Base-by-base conservation (phyloP, 2,329 filamentous ascomycete genomes). In the Fusarium tupiense region DNA sequence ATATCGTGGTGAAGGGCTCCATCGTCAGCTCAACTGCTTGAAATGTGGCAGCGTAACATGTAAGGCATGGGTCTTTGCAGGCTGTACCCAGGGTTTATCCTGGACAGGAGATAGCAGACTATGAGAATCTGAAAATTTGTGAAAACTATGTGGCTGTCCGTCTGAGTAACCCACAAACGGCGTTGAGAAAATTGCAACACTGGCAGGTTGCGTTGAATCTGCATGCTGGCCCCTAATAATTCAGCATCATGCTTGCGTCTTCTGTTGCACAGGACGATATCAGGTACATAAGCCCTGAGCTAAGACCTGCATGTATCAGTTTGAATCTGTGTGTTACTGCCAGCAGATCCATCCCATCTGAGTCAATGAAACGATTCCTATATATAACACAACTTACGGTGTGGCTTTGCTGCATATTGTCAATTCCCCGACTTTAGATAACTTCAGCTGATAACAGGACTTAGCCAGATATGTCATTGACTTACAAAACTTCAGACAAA, bases 1-100 rank as follows among this genome's bases (percentile, higher is more conserved):
- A 74, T 46, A 67, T 61, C 35, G 71, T 63, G 64, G 64, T 57
- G 35, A 66, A 50, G 44, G 64, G 62, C 31, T 50, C 63, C 67
- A 60, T 65, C 47, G 44, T 65, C 71, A 69, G 61, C 57, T 74
- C 54, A 33, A 57, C 67, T 58, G 58, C 67, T 61, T 63, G 61
- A 46, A 49, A 49, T 60, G 57, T 52, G 49, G 57, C 37, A 56
- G 44, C 57, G 61, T 43, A 54, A 53, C 33, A 73, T 61, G 52
- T 52, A 52, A 52, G 50, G 43, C 57, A 64, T 56, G 70, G 65
- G 56, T 47, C 49, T 47, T 60, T 69, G 59, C 41, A 67, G 41
- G 46, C 46, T 46, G n/a, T 50, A 49, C 60, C 61, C 64, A 56
- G 64, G 64, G 64, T 63, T 29, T 29, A 46, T 59, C 53, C 57